Evolutionary conservation across 129 eudicot species (phyloP).

Genomic region (Pittosporum tobira): DNA sequence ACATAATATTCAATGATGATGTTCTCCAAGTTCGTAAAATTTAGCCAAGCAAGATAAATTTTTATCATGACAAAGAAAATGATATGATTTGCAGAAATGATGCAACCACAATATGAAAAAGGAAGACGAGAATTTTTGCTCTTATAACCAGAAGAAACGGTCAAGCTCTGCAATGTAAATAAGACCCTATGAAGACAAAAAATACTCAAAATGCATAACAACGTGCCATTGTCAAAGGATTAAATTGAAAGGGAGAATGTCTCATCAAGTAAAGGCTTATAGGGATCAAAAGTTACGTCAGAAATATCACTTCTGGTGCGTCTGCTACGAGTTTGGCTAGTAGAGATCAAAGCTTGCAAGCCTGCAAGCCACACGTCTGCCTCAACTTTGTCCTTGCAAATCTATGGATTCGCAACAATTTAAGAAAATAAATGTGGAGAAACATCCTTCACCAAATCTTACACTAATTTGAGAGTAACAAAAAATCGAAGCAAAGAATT

Average conservation of each 20-base stretch:
- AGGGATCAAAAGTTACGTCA: constrained; percentile 36
- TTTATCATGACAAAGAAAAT: no score
- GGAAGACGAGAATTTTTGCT: no score
- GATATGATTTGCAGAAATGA: no score
- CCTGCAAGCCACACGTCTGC: constrained; percentile 75
- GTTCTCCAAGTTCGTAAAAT: no score
- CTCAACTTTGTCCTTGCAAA: constrained; percentile 66
- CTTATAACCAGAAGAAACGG: no score
- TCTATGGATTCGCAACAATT: constrained; percentile 32
- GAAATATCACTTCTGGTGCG: constrained; percentile 51
- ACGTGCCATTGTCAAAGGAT: neutral
- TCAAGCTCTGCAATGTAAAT: neutral
- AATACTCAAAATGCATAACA: neutral
- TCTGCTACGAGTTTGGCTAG: constrained; percentile 32
- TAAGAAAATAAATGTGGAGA: constrained; percentile 4
- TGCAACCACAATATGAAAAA: no score
- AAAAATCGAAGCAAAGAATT: neutral
- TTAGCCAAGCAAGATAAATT: no score
- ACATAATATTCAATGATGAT: no score
- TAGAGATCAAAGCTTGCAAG: constrained; percentile 44
- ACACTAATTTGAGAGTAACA: constrained; percentile 11
- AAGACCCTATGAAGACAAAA: neutral
- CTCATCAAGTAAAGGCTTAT: constrained; percentile 1
- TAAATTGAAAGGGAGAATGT: neutral
- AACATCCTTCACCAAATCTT: neutral